Evolutionary conservation across 257 asterid species (phyloP).

Genomic region (Capsicum rhomboideum): DNA sequence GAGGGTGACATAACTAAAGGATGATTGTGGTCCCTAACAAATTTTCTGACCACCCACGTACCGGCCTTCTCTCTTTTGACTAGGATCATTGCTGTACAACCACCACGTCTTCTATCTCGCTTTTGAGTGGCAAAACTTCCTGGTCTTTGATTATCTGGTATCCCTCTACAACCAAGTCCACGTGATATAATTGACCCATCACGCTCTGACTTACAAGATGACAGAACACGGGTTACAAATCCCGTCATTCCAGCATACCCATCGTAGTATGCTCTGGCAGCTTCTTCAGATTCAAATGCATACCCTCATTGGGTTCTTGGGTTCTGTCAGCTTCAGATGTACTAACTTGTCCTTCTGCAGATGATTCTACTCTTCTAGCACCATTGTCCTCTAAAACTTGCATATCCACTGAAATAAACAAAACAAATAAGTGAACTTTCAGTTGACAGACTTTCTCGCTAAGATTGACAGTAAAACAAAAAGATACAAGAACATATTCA

Average conservation of each 20-base stretch:
- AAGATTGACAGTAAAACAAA: not conserved
- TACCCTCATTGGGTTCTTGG: slow-evolving; percentile 49
- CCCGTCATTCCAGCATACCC: slow-evolving; percentile 53
- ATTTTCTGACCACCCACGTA: slow-evolving; percentile 62
- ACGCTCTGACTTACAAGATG: slow-evolving; percentile 66
- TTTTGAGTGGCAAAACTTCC: slow-evolving; percentile 24
- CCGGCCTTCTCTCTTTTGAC: slow-evolving; percentile 56
- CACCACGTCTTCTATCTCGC: slow-evolving; percentile 42
- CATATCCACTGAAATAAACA: slow-evolving; percentile 32
- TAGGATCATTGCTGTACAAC: slow-evolving; percentile 57
- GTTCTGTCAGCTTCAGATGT: slow-evolving; percentile 24
- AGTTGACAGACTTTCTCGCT: not conserved
- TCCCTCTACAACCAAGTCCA: slow-evolving; percentile 66
- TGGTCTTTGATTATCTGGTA: slow-evolving; percentile 23
- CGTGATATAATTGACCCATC: slow-evolving; percentile 65
- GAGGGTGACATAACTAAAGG: slow-evolving; percentile 43
- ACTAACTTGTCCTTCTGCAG: slow-evolving; percentile 24
- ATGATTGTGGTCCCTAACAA: slow-evolving; percentile 69
- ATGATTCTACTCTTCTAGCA: slow-evolving; percentile 27
- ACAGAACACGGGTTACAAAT: slow-evolving; percentile 41
- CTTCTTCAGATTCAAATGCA: slow-evolving; percentile 61
- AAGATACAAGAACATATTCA: too few relatives aligned
- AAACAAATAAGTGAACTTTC: slow-evolving; percentile 5
- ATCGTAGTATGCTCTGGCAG: slow-evolving; percentile 53
- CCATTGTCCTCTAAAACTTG: slow-evolving; percentile 28